phyloP scores from a whole-genome alignment of 768 basidiomycete species.

The Hypholoma sublateritium region DNA sequence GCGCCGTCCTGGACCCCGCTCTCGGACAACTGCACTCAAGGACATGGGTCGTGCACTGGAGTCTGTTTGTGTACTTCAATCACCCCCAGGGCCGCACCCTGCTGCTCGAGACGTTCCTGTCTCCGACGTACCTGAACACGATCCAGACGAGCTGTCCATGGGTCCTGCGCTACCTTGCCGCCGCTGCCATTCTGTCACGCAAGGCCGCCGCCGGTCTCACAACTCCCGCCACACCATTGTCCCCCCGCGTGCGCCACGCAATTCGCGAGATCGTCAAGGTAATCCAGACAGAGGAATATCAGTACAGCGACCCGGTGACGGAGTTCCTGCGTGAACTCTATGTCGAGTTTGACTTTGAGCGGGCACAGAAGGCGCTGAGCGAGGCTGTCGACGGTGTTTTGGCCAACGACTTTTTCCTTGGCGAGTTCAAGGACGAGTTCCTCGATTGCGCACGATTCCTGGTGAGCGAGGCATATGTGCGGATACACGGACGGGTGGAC shows the following conservation, averaged over 20 bases:
- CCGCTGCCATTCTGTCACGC: slow-evolving; percentile 90
- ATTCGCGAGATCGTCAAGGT: slow-evolving; percentile 92
- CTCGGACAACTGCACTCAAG: slow-evolving; percentile 89
- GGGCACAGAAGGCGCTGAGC: slow-evolving; percentile 80
- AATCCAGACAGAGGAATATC: slow-evolving; percentile 93
- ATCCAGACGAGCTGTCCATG: slow-evolving; percentile 96
- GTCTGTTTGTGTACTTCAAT: slow-evolving; percentile 97
- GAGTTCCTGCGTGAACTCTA: slow-evolving; percentile 93
- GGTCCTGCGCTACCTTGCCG: slow-evolving; percentile 92
- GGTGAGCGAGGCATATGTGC: slow-evolving; percentile 96
- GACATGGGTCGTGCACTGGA: slow-evolving; percentile 98
- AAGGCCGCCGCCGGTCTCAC: slow-evolving; percentile 59
- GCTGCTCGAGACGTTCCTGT: slow-evolving; percentile 94
- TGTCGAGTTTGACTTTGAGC: slow-evolving; percentile 94
- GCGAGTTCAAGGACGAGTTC: slow-evolving; percentile 89
- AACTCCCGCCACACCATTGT: slow-evolving; percentile 41
- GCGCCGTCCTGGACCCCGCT: slow-evolving; percentile 58
- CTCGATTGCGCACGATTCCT: slow-evolving; percentile 95
- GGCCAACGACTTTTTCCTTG: slow-evolving; percentile 91
- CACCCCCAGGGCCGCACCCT: slow-evolving; percentile 88
- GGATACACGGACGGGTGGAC: slow-evolving; percentile 92
- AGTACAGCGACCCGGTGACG: slow-evolving; percentile 93
- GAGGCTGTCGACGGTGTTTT: slow-evolving; percentile 76
- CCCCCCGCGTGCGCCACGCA: slow-evolving; percentile 81
- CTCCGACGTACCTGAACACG: slow-evolving; percentile 96